These are phyloP conservation scores for Apiospora aurea DNA, from an alignment of 2,329 filamentous ascomycete species.

Conservation along the genomic window DNA sequence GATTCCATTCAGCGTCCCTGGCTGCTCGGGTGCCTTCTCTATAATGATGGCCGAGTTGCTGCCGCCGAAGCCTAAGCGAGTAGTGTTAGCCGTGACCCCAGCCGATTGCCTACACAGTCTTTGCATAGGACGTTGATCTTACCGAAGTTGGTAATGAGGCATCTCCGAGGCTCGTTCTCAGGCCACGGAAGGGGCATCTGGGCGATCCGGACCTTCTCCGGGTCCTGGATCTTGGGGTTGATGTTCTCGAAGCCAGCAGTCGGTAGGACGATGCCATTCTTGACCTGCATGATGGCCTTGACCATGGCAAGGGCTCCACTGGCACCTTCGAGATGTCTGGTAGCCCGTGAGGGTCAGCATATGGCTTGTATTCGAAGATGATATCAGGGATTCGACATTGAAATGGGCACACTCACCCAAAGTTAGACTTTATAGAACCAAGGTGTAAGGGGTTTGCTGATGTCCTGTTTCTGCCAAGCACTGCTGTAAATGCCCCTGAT, in stretches of 20 bases:
- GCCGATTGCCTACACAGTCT: neutral
- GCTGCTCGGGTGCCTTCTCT: conserved; percentile 22
- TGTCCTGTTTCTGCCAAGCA: conserved; percentile 34
- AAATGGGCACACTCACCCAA: neutral
- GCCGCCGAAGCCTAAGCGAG: conserved; percentile 33
- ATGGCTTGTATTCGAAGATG: neutral
- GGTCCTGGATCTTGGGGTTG: conserved; percentile 38
- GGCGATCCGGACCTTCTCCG: conserved; percentile 25
- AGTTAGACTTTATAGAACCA: conserved; percentile 36
- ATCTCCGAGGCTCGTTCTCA: conserved; percentile 29
- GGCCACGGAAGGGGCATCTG: conserved; percentile 34
- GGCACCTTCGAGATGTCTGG: conserved; percentile 43
- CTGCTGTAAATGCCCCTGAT: conserved; percentile 34
- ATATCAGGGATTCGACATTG: too few species aligned
- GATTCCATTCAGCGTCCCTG: too few species aligned
- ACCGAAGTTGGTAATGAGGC: conserved; percentile 38
- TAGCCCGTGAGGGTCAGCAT: neutral
- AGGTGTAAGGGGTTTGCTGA: conserved; percentile 36
- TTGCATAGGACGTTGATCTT: neutral
- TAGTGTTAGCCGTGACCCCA: neutral
- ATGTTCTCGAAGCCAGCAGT: conserved; percentile 49
- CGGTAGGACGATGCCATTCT: conserved; percentile 51
- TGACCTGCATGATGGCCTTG: conserved; percentile 45
- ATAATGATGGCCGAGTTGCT: conserved; percentile 35
- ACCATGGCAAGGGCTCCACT: conserved; percentile 43